Evolutionary conservation across 495 filamentous ascomycete species (phyloP).

Genomic region (Aspergillus carlsbadensis): DNA sequence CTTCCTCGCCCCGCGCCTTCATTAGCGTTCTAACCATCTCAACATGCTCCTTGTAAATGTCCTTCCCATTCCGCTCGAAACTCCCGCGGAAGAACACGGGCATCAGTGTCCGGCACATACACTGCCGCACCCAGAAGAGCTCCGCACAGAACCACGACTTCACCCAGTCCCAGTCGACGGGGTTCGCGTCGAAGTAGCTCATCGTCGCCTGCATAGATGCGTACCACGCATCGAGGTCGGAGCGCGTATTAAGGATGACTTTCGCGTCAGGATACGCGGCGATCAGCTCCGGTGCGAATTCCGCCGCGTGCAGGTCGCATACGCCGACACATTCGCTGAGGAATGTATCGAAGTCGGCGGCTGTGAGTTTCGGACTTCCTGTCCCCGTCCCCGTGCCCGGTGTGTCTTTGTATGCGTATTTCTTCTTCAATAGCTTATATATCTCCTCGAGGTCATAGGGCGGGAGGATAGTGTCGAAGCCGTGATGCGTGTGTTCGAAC

Average conservation of each 20-base stretch:
- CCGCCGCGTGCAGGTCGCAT: constrained; percentile 52
- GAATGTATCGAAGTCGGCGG: constrained; percentile 46
- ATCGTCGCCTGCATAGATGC: constrained; percentile 14
- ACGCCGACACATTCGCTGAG: constrained; percentile 49
- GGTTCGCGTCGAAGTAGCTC: constrained; percentile 13
- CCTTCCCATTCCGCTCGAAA: constrained; percentile 6
- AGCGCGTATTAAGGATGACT: constrained; percentile 50
- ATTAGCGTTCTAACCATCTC: constrained; percentile 15
- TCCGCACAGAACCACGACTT: constrained; percentile 14
- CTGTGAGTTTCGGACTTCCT: constrained; percentile 5
- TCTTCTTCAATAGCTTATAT: constrained; percentile 20
- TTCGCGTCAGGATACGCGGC: constrained; percentile 43
- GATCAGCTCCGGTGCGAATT: constrained; percentile 51
- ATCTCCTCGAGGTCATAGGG: constrained; percentile 16
- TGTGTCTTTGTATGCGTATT: constrained; percentile 23
- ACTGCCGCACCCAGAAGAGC: constrained; percentile 13
- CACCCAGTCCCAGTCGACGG: constrained; percentile 8
- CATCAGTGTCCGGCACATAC: constrained; percentile 6
- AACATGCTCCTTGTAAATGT: constrained; percentile 11
- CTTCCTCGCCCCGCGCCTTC: constrained; percentile 23
- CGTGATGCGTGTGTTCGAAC: constrained; percentile 25
- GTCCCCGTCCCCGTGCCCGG: neutral
- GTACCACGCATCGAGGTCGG: constrained; percentile 45
- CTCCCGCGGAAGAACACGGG: constrained; percentile 13
- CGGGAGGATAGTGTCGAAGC: constrained; percentile 24